Percentiles rank a stretch among this genome's conserved stretches.
Conservation (phyloP, 371 early-diverging fungal species). For the Mucor mucedo region DNA sequence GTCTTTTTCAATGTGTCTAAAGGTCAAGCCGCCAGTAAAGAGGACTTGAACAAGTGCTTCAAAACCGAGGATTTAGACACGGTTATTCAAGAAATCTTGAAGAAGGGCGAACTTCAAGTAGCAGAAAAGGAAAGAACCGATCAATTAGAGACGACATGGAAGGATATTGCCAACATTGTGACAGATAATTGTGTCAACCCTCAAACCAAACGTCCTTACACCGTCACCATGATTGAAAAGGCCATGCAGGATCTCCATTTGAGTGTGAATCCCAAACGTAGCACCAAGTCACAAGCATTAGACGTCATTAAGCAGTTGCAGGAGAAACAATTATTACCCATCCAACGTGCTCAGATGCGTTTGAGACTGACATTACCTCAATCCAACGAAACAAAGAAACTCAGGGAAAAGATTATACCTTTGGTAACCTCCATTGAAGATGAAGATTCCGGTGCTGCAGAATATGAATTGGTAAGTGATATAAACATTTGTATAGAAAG, state of each 20-base stretch:
- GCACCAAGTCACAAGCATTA: conserved; percentile 86
- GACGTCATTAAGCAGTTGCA: conserved; percentile 93
- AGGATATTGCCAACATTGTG: conserved; percentile 93
- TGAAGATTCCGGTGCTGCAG: conserved; percentile 79
- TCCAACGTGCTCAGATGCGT: conserved; percentile 94
- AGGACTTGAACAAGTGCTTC: conserved; percentile 88
- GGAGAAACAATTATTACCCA: conserved; percentile 86
- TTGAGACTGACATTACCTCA: conserved; percentile 75
- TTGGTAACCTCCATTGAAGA: conserved; percentile 83
- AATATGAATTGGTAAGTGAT: conserved; percentile 77
- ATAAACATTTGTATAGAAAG: not conserved
- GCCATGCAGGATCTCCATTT: conserved; percentile 93
- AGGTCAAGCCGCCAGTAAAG: conserved; percentile 90
- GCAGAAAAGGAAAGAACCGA: conserved; percentile 93
- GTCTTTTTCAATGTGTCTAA: conserved; percentile 96
- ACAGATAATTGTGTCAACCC: conserved; percentile 96
- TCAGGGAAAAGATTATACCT: conserved; percentile 78
- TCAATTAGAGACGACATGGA: conserved; percentile 78
- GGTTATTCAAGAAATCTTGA: conserved; percentile 89
- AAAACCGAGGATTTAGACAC: conserved; percentile 84
- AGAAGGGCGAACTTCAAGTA: conserved; percentile 96
- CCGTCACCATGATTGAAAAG: conserved; percentile 97
- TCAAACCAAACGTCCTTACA: conserved; percentile 92
- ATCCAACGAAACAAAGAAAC: conserved; percentile 84
- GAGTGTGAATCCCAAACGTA: conserved; percentile 85